phyloP scores from a whole-genome alignment of 305 asterid genomes.

The Fraxinus latifolia region DNA sequence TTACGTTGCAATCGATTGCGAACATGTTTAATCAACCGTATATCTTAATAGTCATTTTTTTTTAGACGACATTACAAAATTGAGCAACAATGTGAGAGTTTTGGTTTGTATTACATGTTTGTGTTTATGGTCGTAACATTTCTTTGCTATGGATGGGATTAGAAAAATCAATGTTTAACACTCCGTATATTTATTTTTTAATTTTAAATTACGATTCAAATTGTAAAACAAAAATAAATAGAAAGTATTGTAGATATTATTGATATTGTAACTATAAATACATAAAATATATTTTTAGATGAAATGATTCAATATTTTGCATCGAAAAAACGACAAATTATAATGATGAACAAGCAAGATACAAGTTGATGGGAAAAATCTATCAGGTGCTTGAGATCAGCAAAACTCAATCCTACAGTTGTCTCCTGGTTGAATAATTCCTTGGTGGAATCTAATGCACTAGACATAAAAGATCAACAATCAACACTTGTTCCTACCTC shows the following conservation, averaged over 20 bases:
- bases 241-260: too few species aligned
- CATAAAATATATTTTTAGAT: neutral
- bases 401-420: neutral
- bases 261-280: neutral
- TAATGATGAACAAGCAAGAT: neutral
- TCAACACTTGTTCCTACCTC: neutral
- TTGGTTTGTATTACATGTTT: too few species aligned
- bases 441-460: neutral
- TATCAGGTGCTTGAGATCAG: neutral
- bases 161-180: neutral
- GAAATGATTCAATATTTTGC: neutral
- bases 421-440: neutral
- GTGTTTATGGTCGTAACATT: neutral
- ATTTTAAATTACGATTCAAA: neutral
- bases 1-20: too few species aligned
- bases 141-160: neutral
- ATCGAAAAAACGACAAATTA: neutral
- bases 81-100: neutral
- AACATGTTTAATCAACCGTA: too few species aligned
- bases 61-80: neutral
- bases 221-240: too few species aligned
- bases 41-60: too few species aligned
- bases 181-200: neutral
- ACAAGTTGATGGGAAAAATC: neutral
- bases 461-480: neutral